Base-by-base conservation (phyloP, 441 rosid genomes). In the Pelargonium citronellum region DNA sequence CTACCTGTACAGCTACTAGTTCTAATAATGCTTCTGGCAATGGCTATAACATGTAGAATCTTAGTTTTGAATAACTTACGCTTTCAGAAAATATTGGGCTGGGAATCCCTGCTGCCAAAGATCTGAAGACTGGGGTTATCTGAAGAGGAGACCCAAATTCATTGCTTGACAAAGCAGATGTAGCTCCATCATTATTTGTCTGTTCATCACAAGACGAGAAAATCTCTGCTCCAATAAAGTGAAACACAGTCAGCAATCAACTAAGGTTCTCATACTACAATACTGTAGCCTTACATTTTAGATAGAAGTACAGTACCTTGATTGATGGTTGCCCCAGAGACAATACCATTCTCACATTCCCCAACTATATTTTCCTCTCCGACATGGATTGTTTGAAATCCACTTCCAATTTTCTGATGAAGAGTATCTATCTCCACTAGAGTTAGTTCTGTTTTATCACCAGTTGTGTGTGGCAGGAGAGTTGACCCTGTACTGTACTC, bases 1-100 rank as follows among this genome's bases (percentile, higher is more conserved):
- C 63, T 24, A 2, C 17, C 47, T 12, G 4, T 11, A 16, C 49
- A 49, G 47, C 63, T 46, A 65, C 22, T 57, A 53, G 22, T 69
- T 37, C 51, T 9, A 51, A 39, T 12, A 47, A 12, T 47, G 15
- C 4, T 47, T 12, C 53, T 11, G 53, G 16, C 53, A 47, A 37
- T 37, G 43, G 16, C 16, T 11, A 49, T 5, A 4, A 49, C 16
- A 49, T 49, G 66, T 61, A 53, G 27, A 60, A 44, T 67, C 47
- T 46, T 15, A 67, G 58, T 63, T 67, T 39, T 71, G 69, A 74
- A 27, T 62, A 64, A 86, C 97, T 89, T 83, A 95, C 99, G 83
- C 99, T 95, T 85, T 95, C 99, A 71, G 99, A 91, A 83, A 95
- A 95, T 74, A 87, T 89, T 69, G 97, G 99, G 81, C 96, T 95